A percentile compares a stretch with the other conserved stretches of the same genome.
Conservation (phyloP, 805 yeast genomes). For the Saturnispora saitoi region DNA sequence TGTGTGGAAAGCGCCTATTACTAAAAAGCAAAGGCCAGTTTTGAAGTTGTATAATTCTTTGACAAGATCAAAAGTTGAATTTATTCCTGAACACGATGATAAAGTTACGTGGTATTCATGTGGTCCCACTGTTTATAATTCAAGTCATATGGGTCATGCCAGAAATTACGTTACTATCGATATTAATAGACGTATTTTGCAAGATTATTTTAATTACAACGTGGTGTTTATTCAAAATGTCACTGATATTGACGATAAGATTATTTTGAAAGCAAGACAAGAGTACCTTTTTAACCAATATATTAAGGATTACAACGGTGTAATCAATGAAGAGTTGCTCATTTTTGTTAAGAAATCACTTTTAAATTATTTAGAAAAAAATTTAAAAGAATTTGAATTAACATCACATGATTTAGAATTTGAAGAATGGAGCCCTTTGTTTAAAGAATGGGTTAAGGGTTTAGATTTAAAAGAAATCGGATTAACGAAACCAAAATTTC, state of each 20-base stretch:
- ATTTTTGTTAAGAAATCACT: conserved; percentile 37
- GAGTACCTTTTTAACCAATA: conserved; percentile 66
- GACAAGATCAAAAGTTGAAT: conserved; percentile 71
- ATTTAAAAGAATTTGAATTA: conserved; percentile 37
- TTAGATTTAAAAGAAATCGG: conserved; percentile 46
- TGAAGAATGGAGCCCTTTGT: conserved; percentile 10
- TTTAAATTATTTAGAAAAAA: conserved; percentile 40
- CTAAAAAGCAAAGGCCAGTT: conserved; percentile 25
- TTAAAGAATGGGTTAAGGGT: conserved; percentile 24
- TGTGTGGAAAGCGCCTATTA: conserved; percentile 26
- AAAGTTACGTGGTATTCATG: conserved; percentile 92
- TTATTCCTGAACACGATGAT: conserved; percentile 57
- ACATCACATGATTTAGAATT: conserved; percentile 35
- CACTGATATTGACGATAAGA: conserved; percentile 97
- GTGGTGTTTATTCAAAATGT: conserved; percentile 89
- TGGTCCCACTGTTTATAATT: conserved; percentile 97
- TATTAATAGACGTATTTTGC: conserved; percentile 80
- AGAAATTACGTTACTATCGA: conserved; percentile 93
- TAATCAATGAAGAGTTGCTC: conserved; percentile 30
- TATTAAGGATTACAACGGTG: conserved; percentile 25
- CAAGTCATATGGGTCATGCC: conserved; percentile 98
- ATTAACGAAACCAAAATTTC: conserved; percentile 65
- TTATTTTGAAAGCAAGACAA: conserved; percentile 91
- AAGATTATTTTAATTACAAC: conserved; percentile 87
- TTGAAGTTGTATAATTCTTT: conserved; percentile 74